Base-by-base conservation (phyloP, 2,329 filamentous ascomycete species). In the Cadophora malorum region DNA sequence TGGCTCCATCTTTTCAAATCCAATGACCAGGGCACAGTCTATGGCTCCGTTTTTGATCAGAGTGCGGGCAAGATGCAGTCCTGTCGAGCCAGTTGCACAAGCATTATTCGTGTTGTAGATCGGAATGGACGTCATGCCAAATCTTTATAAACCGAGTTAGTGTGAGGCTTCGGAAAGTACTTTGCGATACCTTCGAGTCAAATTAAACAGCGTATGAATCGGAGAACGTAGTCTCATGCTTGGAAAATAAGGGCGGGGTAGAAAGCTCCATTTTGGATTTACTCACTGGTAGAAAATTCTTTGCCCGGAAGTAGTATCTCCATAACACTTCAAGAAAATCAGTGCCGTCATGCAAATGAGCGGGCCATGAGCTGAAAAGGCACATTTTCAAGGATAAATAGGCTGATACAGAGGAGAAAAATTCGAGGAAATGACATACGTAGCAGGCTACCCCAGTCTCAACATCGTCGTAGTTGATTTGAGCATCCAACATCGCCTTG, bases 51-150 rank as follows among this genome's bases (percentile, higher is more conserved):
- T 86, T 7, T 88, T 85, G 74, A 97, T 90, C 78, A 96, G 85
- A 63, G 90, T 93, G 41, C 94, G 85, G 1, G 87, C 96, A 86
- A 98, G 91, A 78, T 90, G 90, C 68, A 98, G 83, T 8, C 95
- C 96, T 0, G 95, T 97, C 4, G 91, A 94, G 21, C 96, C 95
- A 0, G 95, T 98, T 3, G 92, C 93, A 85, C 95, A 98, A 84
- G 97, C 97, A 86, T 98, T 98, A 87, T 97, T 98, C 78, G 97
- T 93, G 78, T 98, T 98, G 85, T 96, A 94, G 79, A 98, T 93
- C 76, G 95, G 95, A 75, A 98, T 97, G 77, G 91, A 86, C 53
- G 94, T 97, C 90, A 98, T 94, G 83, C 95, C 96, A 80, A 98
- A 97, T 82, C 53, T 56, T 19, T 2, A 16, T 16, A 56, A 28